phyloP scores from a whole-genome alignment of 2,329 filamentous ascomycete genomes.

The Dactylellina haptotyla region DNA sequence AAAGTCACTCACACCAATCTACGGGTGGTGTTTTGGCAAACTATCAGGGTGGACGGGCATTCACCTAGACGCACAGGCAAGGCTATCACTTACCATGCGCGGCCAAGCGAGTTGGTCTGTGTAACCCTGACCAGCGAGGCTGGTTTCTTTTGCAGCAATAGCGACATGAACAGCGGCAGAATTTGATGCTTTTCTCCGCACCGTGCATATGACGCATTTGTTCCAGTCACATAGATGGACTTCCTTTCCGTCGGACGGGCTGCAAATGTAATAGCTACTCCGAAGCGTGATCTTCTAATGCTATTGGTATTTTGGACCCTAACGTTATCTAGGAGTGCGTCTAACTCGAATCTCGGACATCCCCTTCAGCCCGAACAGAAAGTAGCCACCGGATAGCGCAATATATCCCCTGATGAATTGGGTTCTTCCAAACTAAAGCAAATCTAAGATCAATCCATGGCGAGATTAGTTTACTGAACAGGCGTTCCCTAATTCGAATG shows the following conservation, averaged over 20 bases:
- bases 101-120: constrained; percentile 46
- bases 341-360: not conserved
- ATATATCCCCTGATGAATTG: constrained; percentile 9
- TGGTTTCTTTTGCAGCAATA: constrained; percentile 5
- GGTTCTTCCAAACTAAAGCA: not conserved
- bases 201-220: constrained; percentile 44
- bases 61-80: constrained; percentile 13
- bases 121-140: constrained; percentile 28
- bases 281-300: not conserved
- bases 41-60: constrained; percentile 5
- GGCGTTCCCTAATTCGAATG: no score
- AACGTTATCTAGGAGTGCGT: constrained; percentile 33
- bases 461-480: no score
- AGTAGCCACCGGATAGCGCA: constrained; percentile 31
- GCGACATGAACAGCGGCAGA: constrained; percentile 23
- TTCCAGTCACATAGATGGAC: not conserved
- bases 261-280: constrained; percentile 6
- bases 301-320: constrained; percentile 1
- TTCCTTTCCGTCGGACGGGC: not conserved
- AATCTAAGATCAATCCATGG: no score
- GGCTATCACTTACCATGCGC: constrained; percentile 32
- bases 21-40: constrained; percentile 9
- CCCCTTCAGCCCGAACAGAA: constrained; percentile 8
- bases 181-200: constrained; percentile 20
- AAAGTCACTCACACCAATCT: not conserved